Evolutionary conservation across 768 basidiomycete genomes (phyloP), one percentile per base, ranked within the genome.

Genomic region (Strobilomyces confusus): DNA sequence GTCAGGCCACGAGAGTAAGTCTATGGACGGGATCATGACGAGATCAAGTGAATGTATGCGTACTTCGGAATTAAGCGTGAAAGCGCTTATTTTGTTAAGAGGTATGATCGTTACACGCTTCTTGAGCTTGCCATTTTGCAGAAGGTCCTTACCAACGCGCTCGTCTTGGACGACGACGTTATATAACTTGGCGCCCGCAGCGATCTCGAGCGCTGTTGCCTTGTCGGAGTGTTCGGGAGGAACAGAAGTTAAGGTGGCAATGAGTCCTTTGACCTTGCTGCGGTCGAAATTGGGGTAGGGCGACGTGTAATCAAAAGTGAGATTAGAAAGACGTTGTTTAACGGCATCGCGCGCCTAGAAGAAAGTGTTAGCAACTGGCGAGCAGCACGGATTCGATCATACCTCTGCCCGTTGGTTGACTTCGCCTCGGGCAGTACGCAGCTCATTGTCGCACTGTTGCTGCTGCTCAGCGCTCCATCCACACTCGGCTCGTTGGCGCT

Each of bases 91-190:
- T 74, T 93, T 95, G 70, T 87, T 95, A 44, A 99, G 74, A 0
- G 95, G 95, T 59, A 98, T 93, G 69, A 97, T 84, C 0, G 93
- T 97, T 19, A 95, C 89, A 19, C 94, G 83, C 70, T 88, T 92
- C 74, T 82, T 86, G 60, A 98, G 80, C 45, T 76, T 74, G 9
- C 86, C 85, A 44, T 87, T 83, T 65, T 88, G 81, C 44, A 98
- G 73, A 23, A 98, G 78, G 26, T 89, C 84, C 61, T 88, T 89
- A 26, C 93, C 95, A 42, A 95, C 82, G 51, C 80, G 80, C 70
- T 98, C 94, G 64, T 95, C 85, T 58, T 95, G 85, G 9, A 98
- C 90, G 25, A 98, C 89, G 34, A 98, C 92, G 58, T 98, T 92
- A 72, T 89, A 97, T 9, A 99, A 76, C 58, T 87, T 89, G 1